Evolutionary conservation across 1,284 basidiomycete genomes (phyloP).

Genomic region (Athelia psychrophila): DNA sequence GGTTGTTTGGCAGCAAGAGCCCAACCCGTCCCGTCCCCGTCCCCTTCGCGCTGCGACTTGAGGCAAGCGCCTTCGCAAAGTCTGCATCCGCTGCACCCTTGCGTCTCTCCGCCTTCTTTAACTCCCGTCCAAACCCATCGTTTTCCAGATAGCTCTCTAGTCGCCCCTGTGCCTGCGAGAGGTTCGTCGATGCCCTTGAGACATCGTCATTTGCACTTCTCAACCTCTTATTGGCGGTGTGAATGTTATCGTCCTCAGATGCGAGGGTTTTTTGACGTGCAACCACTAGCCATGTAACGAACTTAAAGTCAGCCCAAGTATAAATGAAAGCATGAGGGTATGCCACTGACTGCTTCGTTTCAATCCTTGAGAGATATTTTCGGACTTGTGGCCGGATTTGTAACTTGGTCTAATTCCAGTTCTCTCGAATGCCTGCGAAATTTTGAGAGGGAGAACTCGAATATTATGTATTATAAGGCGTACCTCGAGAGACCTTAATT

Average conservation of each 20-base stretch:
- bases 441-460: background rate
- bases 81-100: background rate
- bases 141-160: background rate
- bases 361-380: background rate
- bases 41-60: background rate
- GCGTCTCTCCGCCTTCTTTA: background rate
- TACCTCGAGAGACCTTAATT: conserved; percentile 9
- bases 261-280: background rate
- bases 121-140: background rate
- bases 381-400: background rate
- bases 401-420: background rate
- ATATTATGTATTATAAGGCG: background rate
- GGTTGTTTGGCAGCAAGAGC: too few relatives aligned
- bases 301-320: background rate
- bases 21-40: background rate
- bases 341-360: background rate
- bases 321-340: too few relatives aligned
- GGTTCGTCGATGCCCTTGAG: background rate
- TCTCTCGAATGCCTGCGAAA: background rate
- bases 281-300: background rate
- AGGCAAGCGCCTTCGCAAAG: background rate
- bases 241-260: background rate
- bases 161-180: background rate
- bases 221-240: background rate
- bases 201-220: background rate